A percentile compares a stretch with the other conserved stretches of the same genome.
Evolutionary conservation across 202 grass and related monocot genomes (phyloP).

Genomic region (Dendrocalamus latiflorus): DNA sequence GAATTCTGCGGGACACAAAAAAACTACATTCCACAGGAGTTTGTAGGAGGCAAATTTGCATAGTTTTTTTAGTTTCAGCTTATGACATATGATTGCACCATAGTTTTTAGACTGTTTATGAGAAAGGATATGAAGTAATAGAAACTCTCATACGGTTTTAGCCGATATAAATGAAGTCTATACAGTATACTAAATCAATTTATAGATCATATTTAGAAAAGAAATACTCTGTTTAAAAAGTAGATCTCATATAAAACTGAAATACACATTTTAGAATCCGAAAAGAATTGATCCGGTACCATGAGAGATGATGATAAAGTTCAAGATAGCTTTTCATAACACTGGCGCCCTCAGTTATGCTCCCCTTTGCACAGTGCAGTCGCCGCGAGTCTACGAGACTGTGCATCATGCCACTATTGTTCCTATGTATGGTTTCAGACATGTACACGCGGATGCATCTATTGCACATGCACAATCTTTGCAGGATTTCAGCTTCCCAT

Average conservation of each 20-base stretch:
- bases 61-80: not conserved
- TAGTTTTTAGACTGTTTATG: too few species aligned
- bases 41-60: too few species aligned
- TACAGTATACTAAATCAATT: too few species aligned
- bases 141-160: fast-evolving
- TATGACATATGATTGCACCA: fast-evolving
- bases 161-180: too few species aligned
- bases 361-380: not conserved
- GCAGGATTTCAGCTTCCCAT: not conserved
- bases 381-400: not conserved
- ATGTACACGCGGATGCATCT: not conserved
- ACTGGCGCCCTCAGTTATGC: not conserved
- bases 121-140: fast-evolving
- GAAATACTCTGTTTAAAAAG: too few species aligned
- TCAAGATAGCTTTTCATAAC: not conserved
- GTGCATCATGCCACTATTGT: not conserved
- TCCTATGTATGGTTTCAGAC: not conserved
- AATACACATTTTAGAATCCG: too few species aligned
- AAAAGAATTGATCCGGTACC: not conserved
- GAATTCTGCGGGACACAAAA: too few species aligned
- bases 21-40: too few species aligned
- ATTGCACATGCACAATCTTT: not conserved
- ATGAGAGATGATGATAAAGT: not conserved
- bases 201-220: too few species aligned
- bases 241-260: too few species aligned